Evolutionary conservation across 2,329 filamentous ascomycete genomes (phyloP), one percentile per base, ranked within the genome.

Genomic region (Trichocomaceae sp.): DNA sequence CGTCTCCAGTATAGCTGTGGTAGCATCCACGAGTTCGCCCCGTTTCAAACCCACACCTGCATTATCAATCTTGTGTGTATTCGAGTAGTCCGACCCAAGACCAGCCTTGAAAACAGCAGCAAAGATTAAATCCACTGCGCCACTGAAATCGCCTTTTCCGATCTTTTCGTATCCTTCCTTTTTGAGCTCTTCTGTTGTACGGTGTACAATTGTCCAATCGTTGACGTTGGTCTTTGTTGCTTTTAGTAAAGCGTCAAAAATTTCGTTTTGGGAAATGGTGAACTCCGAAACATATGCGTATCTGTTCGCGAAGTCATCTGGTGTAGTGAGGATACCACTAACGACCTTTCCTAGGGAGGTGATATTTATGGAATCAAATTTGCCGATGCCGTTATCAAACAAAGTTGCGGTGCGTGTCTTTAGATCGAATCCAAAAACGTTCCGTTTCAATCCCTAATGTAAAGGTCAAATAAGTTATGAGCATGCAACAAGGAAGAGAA

Each of bases 41-140:
- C 26, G 23, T 5, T 13, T 17, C 13, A 55, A 9, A 15, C 42
- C 53, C 8, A 55, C 33, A 9, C 15, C 17, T 13, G 37, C 31
- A 39, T 55, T 55, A 13, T 51, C 47, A 29, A 55, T 26, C 26
- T 26, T 45, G 20, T 29, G 53, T 15, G 42, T 51, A 8, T 41
- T 15, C 23, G 53, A 55, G 41, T 31, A 51, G 19, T 55, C 48
- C 3, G 48, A 55, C 2, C 53, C 48, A 12, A 55, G 35, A 5
- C 47, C 53, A 13, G 47, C 41, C 9, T 50, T 42, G 17, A 50
- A 47, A 1, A 55, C 4, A 31, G 53, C 33, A 6, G 53, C 53
- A 20, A 55, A 55, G 5, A 51, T 55, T 39, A 55, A 47, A 19
- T 55, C 53, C 23, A 50, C 35, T 23, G 37, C 53, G 12, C 53